These are phyloP conservation scores for Exophiala sp. DNA, from an alignment of 2,329 filamentous ascomycete species.

Conservation along the genomic window DNA sequence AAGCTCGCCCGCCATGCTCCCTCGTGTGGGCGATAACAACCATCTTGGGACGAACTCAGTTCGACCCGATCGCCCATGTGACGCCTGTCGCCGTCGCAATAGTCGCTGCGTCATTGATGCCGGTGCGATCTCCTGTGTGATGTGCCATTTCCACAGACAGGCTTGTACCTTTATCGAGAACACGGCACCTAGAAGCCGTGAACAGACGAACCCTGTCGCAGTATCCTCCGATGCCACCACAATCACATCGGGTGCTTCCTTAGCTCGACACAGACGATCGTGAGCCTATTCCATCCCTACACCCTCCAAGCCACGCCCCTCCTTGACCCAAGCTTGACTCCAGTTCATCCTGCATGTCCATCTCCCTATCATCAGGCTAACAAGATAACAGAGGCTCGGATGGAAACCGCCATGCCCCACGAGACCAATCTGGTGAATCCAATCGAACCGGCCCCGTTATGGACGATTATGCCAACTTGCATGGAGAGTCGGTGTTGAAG, in stretches of 20 bases:
- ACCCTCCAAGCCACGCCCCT: constrained; percentile 1
- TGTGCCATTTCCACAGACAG: constrained; percentile 27
- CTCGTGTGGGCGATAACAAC: constrained; percentile 11
- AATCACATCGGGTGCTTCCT: constrained; percentile 13
- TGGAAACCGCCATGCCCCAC: constrained; percentile 22
- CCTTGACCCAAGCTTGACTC: constrained; percentile 2
- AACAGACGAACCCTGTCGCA: constrained; percentile 13
- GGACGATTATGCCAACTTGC: constrained; percentile 25
- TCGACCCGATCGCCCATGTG: constrained; percentile 25
- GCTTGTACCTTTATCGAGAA: constrained; percentile 29
- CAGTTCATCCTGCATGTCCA: neutral
- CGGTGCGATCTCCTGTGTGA: constrained; percentile 19
- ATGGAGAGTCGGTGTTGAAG: constrained; percentile 25
- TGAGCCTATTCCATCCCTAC: constrained; percentile 21
- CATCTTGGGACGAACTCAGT: neutral
- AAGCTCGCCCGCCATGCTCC: constrained; percentile 9
- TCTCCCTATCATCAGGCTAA: constrained; percentile 24
- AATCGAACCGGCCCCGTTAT: constrained; percentile 19
- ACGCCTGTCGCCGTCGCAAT: constrained; percentile 28
- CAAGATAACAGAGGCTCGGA: constrained; percentile 26
- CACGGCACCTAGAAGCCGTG: constrained; percentile 24
- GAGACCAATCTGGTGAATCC: constrained; percentile 22
- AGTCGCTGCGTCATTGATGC: constrained; percentile 26
- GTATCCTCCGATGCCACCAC: constrained; percentile 9
- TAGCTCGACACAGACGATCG: constrained; percentile 24